phyloP scores from a whole-genome alignment of 176 grass and related monocot species.

The Tillandsia fasciculata region DNA sequence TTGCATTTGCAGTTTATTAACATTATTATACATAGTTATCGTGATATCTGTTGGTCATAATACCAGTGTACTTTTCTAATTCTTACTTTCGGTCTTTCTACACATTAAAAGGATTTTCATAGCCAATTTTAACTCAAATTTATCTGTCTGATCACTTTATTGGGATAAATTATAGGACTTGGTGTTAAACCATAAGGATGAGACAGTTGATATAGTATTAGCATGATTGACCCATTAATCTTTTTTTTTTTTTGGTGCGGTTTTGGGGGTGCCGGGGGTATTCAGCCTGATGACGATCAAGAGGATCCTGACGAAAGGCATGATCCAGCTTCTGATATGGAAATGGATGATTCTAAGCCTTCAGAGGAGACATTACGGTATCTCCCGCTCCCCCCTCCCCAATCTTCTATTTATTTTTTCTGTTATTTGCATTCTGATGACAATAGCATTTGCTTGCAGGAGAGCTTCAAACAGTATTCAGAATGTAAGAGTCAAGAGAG shows the following conservation, averaged over 20 bases:
- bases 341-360: constrained; percentile 38
- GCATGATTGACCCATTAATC: not conserved
- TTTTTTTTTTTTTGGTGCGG: not conserved
- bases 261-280: not conserved
- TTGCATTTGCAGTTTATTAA: too few relatives aligned
- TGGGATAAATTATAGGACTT: too few relatives aligned
- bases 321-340: constrained; percentile 70
- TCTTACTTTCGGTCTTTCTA: too few relatives aligned
- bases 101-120: too few relatives aligned
- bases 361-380: constrained; percentile 34
- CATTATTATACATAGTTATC: too few relatives aligned
- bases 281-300: constrained; percentile 87
- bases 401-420: not conserved
- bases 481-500: constrained; percentile 56
- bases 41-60: too few relatives aligned
- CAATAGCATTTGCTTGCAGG: constrained; percentile 23
- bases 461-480: constrained; percentile 41
- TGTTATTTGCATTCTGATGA: constrained; percentile 2
- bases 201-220: too few relatives aligned
- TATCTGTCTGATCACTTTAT: too few relatives aligned
- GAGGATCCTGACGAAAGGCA: constrained; percentile 70
- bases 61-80: too few relatives aligned
- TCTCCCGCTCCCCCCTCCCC: not conserved
- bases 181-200: too few relatives aligned
- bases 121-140: too few relatives aligned